These are phyloP conservation scores for Rhododendron mucronatum DNA, from an alignment of 148 eudicot species.

Conservation along the genomic window DNA sequence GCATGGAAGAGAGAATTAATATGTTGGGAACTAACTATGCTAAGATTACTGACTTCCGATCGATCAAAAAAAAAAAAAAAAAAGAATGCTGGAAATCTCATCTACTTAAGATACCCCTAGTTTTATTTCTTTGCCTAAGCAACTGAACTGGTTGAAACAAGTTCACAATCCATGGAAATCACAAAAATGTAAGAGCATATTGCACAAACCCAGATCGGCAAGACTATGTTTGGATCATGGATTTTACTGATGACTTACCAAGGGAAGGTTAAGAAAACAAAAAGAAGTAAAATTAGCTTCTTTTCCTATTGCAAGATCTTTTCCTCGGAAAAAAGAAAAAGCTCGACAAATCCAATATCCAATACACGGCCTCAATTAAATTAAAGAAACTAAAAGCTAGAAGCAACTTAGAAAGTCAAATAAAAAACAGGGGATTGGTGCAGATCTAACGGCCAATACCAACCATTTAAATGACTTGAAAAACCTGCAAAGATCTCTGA, in stretches of 20 bases:
- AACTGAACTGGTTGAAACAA: background rate
- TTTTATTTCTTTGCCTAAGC: background rate
- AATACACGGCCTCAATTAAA: background rate
- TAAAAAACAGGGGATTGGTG: background rate
- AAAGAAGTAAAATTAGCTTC: background rate
- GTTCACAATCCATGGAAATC: background rate
- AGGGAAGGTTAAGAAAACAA: background rate
- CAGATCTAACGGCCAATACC: conserved; percentile 7
- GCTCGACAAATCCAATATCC: background rate
- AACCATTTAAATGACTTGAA: background rate
- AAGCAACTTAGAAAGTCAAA: background rate
- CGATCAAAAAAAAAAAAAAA: background rate
- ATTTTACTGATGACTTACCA: background rate
- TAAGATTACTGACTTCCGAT: no score
- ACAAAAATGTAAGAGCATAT: background rate
- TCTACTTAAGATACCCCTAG: background rate
- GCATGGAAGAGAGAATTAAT: background rate
- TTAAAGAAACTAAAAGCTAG: background rate
- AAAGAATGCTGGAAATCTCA: no score
- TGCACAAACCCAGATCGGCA: background rate
- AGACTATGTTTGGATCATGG: background rate
- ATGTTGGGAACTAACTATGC: background rate
- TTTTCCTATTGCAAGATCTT: background rate
- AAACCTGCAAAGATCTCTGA: conserved; percentile 7
- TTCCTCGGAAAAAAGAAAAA: background rate